phyloP scores from a whole-genome alignment of 2,329 filamentous ascomycete genomes.

The Botrytis porri region DNA sequence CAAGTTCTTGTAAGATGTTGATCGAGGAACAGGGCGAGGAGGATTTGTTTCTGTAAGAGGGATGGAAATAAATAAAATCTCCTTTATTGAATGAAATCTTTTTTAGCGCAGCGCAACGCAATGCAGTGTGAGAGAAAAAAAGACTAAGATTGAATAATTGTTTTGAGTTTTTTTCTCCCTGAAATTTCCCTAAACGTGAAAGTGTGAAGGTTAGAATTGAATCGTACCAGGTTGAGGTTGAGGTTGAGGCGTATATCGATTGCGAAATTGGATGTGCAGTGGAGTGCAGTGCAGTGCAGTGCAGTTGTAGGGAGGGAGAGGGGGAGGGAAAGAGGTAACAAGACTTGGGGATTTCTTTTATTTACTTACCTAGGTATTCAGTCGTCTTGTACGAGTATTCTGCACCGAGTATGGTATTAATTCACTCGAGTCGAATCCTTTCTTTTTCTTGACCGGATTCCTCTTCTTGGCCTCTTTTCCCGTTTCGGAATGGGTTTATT shows the following conservation, averaged over 20 bases:
- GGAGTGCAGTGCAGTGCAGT: neutral
- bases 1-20: neutral
- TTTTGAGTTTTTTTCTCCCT: neutral
- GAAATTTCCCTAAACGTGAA: neutral
- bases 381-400: neutral
- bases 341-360: neutral
- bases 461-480: neutral
- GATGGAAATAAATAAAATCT: neutral
- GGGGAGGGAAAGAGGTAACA: neutral
- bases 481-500: neutral
- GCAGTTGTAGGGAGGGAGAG: neutral
- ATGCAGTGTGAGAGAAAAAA: neutral
- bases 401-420: neutral
- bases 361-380: neutral
- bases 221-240: neutral
- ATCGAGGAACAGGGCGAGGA: neutral
- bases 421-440: neutral
- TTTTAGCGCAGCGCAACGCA: neutral
- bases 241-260: neutral
- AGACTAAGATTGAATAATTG: neutral
- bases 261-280: neutral
- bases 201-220: constrained; percentile 4
- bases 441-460: neutral
- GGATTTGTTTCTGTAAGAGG: neutral
- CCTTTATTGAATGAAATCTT: neutral